phyloP scores from a whole-genome alignment of 345 rosid genomes.

The Brassica juncea region DNA sequence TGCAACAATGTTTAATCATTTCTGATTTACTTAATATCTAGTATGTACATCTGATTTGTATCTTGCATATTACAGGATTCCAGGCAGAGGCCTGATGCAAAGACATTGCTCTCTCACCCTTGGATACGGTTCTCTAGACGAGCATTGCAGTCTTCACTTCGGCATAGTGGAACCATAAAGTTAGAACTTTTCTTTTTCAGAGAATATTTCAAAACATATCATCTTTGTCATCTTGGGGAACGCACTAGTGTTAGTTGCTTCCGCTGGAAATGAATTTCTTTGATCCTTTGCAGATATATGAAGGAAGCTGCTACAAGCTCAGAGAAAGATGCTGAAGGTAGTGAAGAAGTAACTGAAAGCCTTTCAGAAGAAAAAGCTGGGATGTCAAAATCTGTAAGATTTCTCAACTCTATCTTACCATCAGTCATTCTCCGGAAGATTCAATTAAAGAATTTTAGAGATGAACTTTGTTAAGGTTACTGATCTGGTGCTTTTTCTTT shows the following conservation, averaged over 20 bases:
- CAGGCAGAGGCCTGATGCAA: slow-evolving; percentile 98
- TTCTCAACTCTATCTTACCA: slow-evolving; percentile 26
- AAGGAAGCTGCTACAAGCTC: slow-evolving; percentile 51
- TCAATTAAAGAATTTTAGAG: slow-evolving; percentile 5
- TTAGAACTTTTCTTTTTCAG: slow-evolving; percentile 26
- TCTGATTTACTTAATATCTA: not conserved
- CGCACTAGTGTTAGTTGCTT: slow-evolving; percentile 19
- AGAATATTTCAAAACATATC: not conserved
- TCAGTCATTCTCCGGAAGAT: slow-evolving; percentile 3
- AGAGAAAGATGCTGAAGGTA: slow-evolving; percentile 61
- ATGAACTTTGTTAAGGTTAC: slow-evolving; percentile 9
- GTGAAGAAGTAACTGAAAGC: slow-evolving; percentile 50
- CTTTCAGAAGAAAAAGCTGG: slow-evolving; percentile 52
- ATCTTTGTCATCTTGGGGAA: slow-evolving; percentile 5
- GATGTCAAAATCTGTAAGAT: slow-evolving; percentile 55
- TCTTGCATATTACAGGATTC: slow-evolving; percentile 71
- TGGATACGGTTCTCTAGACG: slow-evolving; percentile 93
- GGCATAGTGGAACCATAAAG: slow-evolving; percentile 85
- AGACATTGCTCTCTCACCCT: slow-evolving; percentile 97
- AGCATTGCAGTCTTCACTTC: slow-evolving; percentile 84
- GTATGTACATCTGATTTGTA: slow-evolving; percentile 17
- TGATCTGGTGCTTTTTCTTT: slow-evolving; percentile 3
- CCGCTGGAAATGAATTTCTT: slow-evolving; percentile 17
- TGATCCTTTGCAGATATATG: slow-evolving; percentile 53
- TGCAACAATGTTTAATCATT: slow-evolving; percentile 8